A percentile compares a stretch with the other conserved stretches of the same genome.
phyloP scores from a whole-genome alignment of 2,329 filamentous ascomycete genomes.

The Geoglossum cookeanum region DNA sequence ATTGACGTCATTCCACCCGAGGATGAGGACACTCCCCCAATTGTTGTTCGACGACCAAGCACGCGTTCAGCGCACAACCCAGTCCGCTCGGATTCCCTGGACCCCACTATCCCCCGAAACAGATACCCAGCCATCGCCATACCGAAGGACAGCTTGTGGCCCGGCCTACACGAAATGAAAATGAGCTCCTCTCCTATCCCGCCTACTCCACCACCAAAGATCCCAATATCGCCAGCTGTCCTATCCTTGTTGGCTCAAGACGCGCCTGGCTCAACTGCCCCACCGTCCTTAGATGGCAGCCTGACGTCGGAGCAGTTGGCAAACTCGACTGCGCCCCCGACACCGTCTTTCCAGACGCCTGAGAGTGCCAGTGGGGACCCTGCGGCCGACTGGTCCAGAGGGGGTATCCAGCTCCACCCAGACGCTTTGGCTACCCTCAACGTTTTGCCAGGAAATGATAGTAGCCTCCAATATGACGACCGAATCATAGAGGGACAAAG shows the following conservation, averaged over 20 bases:
- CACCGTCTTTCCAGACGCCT: slow-evolving; percentile 29
- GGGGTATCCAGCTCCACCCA: slow-evolving; percentile 57
- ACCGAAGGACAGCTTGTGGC: slow-evolving; percentile 18
- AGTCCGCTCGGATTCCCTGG: background rate
- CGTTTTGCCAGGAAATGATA: slow-evolving; percentile 14
- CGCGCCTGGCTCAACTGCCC: slow-evolving; percentile 56
- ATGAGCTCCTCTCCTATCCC: slow-evolving; percentile 26
- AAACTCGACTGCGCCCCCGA: slow-evolving; percentile 64
- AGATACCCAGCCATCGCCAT: slow-evolving; percentile 40
- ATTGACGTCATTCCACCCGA: background rate
- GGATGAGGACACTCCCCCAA: slow-evolving; percentile 27
- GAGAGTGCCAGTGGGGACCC: background rate
- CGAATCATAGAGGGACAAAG: slow-evolving; percentile 11
- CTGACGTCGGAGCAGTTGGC: slow-evolving; percentile 76
- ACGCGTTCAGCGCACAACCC: slow-evolving; percentile 9
- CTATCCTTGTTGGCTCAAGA: slow-evolving; percentile 52
- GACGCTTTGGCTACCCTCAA: slow-evolving; percentile 66
- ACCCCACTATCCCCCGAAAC: slow-evolving; percentile 16
- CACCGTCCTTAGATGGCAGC: slow-evolving; percentile 80
- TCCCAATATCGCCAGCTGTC: slow-evolving; percentile 58
- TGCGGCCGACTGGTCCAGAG: slow-evolving; percentile 17
- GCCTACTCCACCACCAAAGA: slow-evolving; percentile 42
- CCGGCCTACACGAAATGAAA: slow-evolving; percentile 26
- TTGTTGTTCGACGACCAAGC: slow-evolving; percentile 29
- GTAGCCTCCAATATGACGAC: background rate